A percentile compares a stretch with the other conserved stretches of the same genome.
phyloP scores from a whole-genome alignment of 495 filamentous ascomycete species.

The Aspergillus ellipticus region DNA sequence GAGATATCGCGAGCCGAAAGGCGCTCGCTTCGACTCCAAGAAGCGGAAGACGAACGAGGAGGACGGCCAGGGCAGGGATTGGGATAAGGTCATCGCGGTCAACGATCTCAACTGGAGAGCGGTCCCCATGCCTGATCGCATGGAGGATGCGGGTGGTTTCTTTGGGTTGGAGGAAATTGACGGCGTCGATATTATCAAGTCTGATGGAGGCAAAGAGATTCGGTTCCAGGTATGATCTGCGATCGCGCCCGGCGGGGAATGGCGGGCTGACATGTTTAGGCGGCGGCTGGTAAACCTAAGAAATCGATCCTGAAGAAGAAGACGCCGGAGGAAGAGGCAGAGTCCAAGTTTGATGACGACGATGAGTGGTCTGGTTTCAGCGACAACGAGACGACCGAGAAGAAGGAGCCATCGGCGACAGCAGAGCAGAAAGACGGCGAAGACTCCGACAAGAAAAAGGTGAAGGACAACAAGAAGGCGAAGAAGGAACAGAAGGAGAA shows the following conservation, averaged over 20 bases:
- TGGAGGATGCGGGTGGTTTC: conserved; percentile 92
- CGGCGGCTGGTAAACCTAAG: conserved; percentile 32
- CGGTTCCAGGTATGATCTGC: conserved; percentile 43
- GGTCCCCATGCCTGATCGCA: conserved; percentile 76
- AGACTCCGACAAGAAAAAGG: conserved; percentile 13
- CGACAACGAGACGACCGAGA: conserved; percentile 34
- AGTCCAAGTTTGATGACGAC: conserved; percentile 39
- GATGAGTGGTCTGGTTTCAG: conserved; percentile 57
- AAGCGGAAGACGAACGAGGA: conserved; percentile 52
- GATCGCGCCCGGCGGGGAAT: not conserved
- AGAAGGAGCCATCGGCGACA: conserved; percentile 18
- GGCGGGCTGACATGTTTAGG: conserved; percentile 21
- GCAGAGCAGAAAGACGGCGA: conserved; percentile 23
- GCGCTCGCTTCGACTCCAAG: conserved; percentile 28
- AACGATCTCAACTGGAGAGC: conserved; percentile 78
- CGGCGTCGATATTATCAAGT: conserved; percentile 72
- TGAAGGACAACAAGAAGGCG: conserved; percentile 20
- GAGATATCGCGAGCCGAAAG: conserved; percentile 44
- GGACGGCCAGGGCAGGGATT: conserved; percentile 28
- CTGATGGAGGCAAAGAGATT: conserved; percentile 30
- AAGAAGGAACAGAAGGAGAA: conserved; percentile 34
- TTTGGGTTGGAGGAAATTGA: conserved; percentile 91
- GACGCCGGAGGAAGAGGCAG: conserved; percentile 10
- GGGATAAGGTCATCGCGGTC: conserved; percentile 35
- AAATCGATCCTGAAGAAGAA: conserved; percentile 35